Base-by-base conservation (phyloP, 1,284 basidiomycete genomes). In the Malassezia sympodialis region DNA sequence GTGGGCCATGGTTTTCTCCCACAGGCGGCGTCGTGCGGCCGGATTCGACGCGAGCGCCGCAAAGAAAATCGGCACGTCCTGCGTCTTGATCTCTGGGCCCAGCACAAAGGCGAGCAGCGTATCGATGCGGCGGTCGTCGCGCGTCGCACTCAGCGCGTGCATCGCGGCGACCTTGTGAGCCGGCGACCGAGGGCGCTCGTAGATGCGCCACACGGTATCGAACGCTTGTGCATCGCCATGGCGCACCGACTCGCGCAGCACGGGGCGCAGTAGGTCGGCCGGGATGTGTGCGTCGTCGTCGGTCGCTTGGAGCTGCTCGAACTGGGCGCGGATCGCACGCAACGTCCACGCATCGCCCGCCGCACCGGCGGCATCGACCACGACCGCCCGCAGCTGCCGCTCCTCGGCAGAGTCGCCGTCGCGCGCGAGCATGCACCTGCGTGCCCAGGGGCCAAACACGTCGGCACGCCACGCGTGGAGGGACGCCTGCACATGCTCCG, bases 221-320 rank as follows among this genome's bases (percentile, higher is more conserved):
- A 85, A 94, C 74, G 93, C 90, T 44, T 78, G 78, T 44, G 78
- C 78, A 14, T 87, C 88, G 49, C 90, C 90, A 68, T 84, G 78
- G 68, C 80, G 80, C 53, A 87, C 84, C 43, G 82, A 83, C 15
- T 62, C 60, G 5, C 49, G 42, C 42, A 67, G 61, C 21, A 65
- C 60, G 32, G 62, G 62, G 31, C 62, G 59, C n/a, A 66, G 49
- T 52, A 72, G 56, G 53, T 77, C 76, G 11, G 69, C 67, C 49
- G 89, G 87, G 62, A 96, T 89, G 51, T 77, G 79, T 5, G 84
- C 84, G 63, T 86, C 83, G 67, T 94, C 87, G 14, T 82, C 82
- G 19, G 82, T 85, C 62, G 82, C 79, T 62, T 86, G 75, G 72
- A 84, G 87, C 35, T 82, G 78, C 43, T 79, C 77, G 77, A 96